phyloP scores from a whole-genome alignment of 2,329 filamentous ascomycete genomes.

The Scedosporium dehoogii region DNA sequence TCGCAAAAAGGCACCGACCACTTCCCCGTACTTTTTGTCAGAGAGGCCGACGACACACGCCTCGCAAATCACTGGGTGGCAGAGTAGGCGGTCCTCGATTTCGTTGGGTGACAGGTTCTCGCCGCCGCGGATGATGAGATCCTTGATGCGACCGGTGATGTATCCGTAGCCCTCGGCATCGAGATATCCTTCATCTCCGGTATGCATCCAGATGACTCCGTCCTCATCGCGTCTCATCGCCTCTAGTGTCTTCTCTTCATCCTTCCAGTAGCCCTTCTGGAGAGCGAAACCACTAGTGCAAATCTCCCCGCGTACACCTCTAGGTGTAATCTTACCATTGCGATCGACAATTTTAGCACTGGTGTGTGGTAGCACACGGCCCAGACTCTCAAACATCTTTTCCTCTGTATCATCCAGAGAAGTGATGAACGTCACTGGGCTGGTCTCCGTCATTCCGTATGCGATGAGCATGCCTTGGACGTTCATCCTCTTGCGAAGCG shows the following conservation, averaged over 20 bases:
- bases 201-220: conserved; percentile 71
- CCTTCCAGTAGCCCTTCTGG: conserved; percentile 84
- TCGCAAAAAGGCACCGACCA: conserved; percentile 75
- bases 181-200: conserved; percentile 84
- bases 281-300: conserved; percentile 76
- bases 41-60: conserved; percentile 76
- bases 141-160: conserved; percentile 89
- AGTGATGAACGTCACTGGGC: conserved; percentile 73
- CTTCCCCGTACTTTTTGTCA: conserved; percentile 76
- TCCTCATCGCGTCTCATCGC: conserved; percentile 44
- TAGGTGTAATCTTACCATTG: conserved; percentile 48
- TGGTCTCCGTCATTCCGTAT: conserved; percentile 94
- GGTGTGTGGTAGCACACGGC: conserved; percentile 73
- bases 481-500: conserved; percentile 63
- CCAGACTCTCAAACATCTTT: conserved; percentile 67
- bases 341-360: conserved; percentile 65
- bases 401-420: conserved; percentile 64
- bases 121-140: conserved; percentile 87
- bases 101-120: conserved; percentile 96
- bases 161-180: conserved; percentile 72
- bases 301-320: conserved; percentile 69
- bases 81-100: conserved; percentile 78
- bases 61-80: conserved; percentile 60
- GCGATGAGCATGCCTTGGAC: conserved; percentile 83
- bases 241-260: conserved; percentile 57